phyloP scores from a whole-genome alignment of 352 stramenopile species.

The Phytophthora cryptogea region DNA sequence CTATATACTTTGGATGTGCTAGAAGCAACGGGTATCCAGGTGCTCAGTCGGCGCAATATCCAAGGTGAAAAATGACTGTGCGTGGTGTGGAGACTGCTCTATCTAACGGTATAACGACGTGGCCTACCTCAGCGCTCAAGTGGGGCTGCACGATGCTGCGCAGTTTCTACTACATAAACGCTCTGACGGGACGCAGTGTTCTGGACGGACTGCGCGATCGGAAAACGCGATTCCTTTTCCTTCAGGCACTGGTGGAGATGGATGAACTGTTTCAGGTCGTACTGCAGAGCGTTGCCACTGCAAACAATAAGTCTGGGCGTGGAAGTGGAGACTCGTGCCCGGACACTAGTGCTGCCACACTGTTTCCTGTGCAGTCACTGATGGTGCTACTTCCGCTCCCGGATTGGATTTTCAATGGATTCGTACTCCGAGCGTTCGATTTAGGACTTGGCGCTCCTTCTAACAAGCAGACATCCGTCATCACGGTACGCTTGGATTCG shows the following conservation, averaged over 20 bases:
- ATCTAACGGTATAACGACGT: not conserved
- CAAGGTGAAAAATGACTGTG: constrained; percentile 43
- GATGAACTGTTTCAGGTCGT: constrained; percentile 57
- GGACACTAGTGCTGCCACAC: constrained; percentile 61
- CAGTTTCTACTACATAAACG: constrained; percentile 83
- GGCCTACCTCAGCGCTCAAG: constrained; percentile 55
- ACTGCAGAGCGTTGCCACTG: constrained; percentile 35
- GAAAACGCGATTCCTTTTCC: constrained; percentile 68
- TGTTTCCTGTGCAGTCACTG: constrained; percentile 62
- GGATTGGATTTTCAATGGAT: constrained; percentile 69
- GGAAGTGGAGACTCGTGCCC: constrained; percentile 33
- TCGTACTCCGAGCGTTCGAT: constrained; percentile 57
- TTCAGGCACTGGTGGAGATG: constrained; percentile 74
- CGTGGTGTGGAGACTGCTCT: not conserved
- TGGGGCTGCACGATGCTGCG: constrained; percentile 82
- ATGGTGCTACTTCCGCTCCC: constrained; percentile 79
- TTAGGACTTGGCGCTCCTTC: constrained; percentile 54
- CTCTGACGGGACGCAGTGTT: constrained; percentile 59
- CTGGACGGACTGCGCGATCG: constrained; percentile 63
- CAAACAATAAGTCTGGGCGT: constrained; percentile 19
- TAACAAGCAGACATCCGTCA: constrained; percentile 41
- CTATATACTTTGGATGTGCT: constrained; percentile 75
- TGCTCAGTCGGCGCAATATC: constrained; percentile 79
- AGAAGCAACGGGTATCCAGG: constrained; percentile 71
- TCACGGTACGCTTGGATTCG: constrained; percentile 33